Evolutionary conservation across 345 rosid genomes (phyloP), one percentile per base, ranked within the genome.

Genomic region (Lagerstroemia speciosa): DNA sequence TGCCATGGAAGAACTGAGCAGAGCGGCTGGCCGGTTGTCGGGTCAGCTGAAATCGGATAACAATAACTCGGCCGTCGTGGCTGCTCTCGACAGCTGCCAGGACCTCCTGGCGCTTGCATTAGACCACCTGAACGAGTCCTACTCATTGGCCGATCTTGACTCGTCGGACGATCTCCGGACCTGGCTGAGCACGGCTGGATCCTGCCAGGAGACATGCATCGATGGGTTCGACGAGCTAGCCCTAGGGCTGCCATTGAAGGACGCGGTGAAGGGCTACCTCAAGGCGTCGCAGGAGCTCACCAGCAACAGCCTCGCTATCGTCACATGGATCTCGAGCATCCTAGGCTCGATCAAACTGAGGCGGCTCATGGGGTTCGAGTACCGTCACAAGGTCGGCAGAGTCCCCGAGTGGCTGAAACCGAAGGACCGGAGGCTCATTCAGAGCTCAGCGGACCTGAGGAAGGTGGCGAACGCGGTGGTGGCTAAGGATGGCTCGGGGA

Each of bases 231-330:
- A 70, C 0, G 86, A 79, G 36, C 31, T 67, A 11, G 65, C 64
- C 17, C 27, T 26, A 32, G 65, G 53, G 5, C n/a, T n/a, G n/a
- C 15, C 45, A 29, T 11, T 63, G 43, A 69, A 68, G 66, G 63
- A 68, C 8, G 62, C 31, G 2, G 57, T 75, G 53, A 61, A 67
- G 31, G 67, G 67, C 22, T 63, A 69, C 60, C 85, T 89, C 61
- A 81, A 78, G 77, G 74, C 73, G 27, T 74, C 93, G 1, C 77
- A 77, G 17, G 89, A 87, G 75, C 58, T 87, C 63, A 79, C 88
- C 0, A 89, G 96, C 83, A 92, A 89, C 66, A 78, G 89, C 4
- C 78, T 92, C 20, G 98, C 92, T 46, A 89, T 92, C 68, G 64
- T 86, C 37, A 81, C 89, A 0, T 87, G 90, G 90, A 77, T 92